Conservation (phyloP, 164 flowering plant species). For the Vitis vinifera region DNA sequence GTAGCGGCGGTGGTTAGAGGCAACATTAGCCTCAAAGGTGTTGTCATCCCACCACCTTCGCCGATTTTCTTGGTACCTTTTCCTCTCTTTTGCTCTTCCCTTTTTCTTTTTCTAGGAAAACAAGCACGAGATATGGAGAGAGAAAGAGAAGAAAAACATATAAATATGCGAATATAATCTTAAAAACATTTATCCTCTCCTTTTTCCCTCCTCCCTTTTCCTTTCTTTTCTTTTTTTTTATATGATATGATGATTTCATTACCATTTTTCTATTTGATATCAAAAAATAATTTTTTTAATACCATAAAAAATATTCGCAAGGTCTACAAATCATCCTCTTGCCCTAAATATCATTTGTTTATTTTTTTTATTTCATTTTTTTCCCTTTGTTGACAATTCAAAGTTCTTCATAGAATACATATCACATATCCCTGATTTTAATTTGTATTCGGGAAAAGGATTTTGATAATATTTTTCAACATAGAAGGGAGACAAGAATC, state of each 20-base stretch:
- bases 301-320: too few species aligned
- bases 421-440: too few species aligned
- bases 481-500: too few species aligned
- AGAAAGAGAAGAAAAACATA: neutral
- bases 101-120: neutral
- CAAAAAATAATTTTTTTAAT: too few species aligned
- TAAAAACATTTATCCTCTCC: neutral
- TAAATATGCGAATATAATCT: neutral
- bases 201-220: neutral
- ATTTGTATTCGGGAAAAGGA: too few species aligned
- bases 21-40: constrained; percentile 23
- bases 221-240: neutral
- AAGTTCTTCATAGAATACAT: too few species aligned
- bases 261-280: too few species aligned
- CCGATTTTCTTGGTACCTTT: neutral
- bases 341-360: neutral
- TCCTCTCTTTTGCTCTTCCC: neutral
- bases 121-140: too few species aligned
- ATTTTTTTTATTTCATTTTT: neutral
- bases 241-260: too few species aligned
- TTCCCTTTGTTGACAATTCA: neutral
- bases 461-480: too few species aligned
- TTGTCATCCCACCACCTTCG: constrained; percentile 4
- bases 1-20: constrained; percentile 10
- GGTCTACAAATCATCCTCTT: too few species aligned